Conservation (phyloP, 495 filamentous ascomycete genomes). For the Thozetella sp. region DNA sequence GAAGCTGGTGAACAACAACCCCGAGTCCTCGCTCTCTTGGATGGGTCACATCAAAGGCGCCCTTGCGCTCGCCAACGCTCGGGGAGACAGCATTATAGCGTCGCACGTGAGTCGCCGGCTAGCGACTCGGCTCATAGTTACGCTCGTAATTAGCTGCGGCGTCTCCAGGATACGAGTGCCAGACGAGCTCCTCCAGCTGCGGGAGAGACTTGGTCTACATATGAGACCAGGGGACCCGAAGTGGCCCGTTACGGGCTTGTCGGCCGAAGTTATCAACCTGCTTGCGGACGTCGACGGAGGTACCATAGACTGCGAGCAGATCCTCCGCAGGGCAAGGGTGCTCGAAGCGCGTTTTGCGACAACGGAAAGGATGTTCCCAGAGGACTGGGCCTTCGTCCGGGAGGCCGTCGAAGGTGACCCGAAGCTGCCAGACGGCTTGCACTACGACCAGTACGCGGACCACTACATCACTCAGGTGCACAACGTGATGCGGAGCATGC, state of each 20-base stretch:
- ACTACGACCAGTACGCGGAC: conserved; percentile 21
- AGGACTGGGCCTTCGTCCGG: conserved; percentile 16
- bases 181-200: conserved; percentile 14
- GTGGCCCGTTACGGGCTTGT: not conserved
- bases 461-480: conserved; percentile 21
- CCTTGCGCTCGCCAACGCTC: conserved; percentile 24
- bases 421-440: conserved; percentile 9
- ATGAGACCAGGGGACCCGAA: not conserved
- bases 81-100: conserved; percentile 15
- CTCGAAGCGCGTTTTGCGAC: not conserved
- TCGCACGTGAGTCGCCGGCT: conserved; percentile 11
- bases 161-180: conserved; percentile 15
- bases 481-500: conserved; percentile 23
- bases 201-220: conserved; percentile 12
- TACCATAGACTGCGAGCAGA: not conserved
- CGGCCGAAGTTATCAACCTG: not conserved
- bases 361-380: not conserved
- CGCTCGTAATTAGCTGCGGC: conserved; percentile 23
- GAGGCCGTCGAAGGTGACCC: conserved; percentile 10
- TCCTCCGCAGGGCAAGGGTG: not conserved
- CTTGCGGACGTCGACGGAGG: not conserved
- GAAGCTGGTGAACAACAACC: conserved; percentile 18
- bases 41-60: conserved; percentile 32
- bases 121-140: conserved; percentile 19
- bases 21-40: conserved; percentile 12